Conservation (phyloP, 805 yeast genomes). For the Wickerhamomyces bisporus region DNA sequence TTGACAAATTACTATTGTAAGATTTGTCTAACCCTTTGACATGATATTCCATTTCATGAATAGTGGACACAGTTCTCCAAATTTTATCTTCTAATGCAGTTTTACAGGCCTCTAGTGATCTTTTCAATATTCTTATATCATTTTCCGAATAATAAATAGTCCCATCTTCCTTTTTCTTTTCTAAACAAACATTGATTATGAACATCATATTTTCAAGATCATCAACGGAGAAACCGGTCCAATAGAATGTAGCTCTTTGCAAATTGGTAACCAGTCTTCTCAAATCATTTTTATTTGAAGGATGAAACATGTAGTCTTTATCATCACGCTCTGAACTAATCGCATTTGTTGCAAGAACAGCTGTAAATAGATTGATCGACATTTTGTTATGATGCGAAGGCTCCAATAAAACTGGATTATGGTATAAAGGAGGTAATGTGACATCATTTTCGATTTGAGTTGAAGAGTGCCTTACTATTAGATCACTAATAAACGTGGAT, state of each 20-base stretch:
- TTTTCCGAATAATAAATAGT: slow-evolving; percentile 25
- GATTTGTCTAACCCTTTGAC: slow-evolving; percentile 39
- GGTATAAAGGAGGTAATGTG: slow-evolving; percentile 52
- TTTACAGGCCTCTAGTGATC: slow-evolving; percentile 40
- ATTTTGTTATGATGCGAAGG: slow-evolving; percentile 61
- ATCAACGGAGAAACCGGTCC: slow-evolving; percentile 65
- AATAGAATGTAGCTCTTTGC: slow-evolving; percentile 63
- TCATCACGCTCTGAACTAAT: slow-evolving; percentile 66
- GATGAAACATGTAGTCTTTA: slow-evolving; percentile 68
- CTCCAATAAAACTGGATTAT: slow-evolving; percentile 49
- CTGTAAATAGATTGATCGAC: slow-evolving; percentile 57
- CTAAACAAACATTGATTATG: slow-evolving; percentile 42
- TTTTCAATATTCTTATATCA: slow-evolving; percentile 39
- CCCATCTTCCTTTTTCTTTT: slow-evolving; percentile 28
- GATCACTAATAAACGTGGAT: slow-evolving; percentile 35
- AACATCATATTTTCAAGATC: slow-evolving; percentile 50
- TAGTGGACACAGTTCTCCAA: slow-evolving; percentile 53
- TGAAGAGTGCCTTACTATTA: slow-evolving; percentile 54
- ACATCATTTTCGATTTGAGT: slow-evolving; percentile 51
- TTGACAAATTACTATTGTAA: slow-evolving; percentile 38
- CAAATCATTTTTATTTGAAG: slow-evolving; percentile 47
- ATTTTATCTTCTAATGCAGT: slow-evolving; percentile 45
- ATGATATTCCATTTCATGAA: slow-evolving; percentile 65
- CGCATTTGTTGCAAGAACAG: slow-evolving; percentile 68
- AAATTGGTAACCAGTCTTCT: slow-evolving; percentile 54